A percentile compares a stretch with the other conserved stretches of the same genome.
These are phyloP conservation scores for Monosporascus sp. DNA, from an alignment of 2,329 filamentous ascomycete genomes.

Conservation along the genomic window DNA sequence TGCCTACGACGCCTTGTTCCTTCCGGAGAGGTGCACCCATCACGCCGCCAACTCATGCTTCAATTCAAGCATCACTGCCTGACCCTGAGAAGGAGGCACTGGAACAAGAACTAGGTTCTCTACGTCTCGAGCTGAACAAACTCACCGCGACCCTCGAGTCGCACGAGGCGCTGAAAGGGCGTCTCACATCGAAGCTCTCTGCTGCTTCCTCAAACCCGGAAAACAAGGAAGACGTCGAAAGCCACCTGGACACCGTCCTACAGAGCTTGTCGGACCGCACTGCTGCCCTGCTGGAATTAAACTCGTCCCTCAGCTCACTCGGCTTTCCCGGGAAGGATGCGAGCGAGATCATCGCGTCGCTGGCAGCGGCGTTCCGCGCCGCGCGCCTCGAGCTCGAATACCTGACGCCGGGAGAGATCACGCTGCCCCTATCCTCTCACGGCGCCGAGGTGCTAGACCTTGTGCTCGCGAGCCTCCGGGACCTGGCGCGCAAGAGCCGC, in stretches of 20 bases:
- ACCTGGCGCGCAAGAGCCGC: constrained; percentile 38
- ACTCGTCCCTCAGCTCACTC: constrained; percentile 38
- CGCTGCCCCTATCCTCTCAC: constrained; percentile 44
- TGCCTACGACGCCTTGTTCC: constrained; percentile 33
- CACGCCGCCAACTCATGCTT: constrained; percentile 24
- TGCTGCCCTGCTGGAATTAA: constrained; percentile 39
- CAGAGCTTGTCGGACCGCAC: constrained; percentile 43
- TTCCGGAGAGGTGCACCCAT: constrained; percentile 7
- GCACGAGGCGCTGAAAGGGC: constrained; percentile 36
- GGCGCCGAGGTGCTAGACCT: constrained; percentile 53
- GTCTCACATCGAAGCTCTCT: constrained; percentile 19
- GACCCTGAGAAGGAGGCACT: constrained; percentile 37
- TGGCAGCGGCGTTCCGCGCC: constrained; percentile 46
- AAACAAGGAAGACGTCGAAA: constrained; percentile 31
- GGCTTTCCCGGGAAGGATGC: constrained; percentile 46
- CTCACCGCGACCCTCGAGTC: constrained; percentile 41
- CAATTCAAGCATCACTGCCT: constrained; percentile 24
- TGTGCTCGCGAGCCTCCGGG: constrained; percentile 43
- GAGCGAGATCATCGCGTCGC: constrained; percentile 40
- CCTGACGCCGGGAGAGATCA: constrained; percentile 52
- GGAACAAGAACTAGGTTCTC: constrained; percentile 41
- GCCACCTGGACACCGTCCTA: constrained; percentile 37
- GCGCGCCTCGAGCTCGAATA: constrained; percentile 59
- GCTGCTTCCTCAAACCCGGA: constrained; percentile 6
- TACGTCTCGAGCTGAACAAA: constrained; percentile 44